These are phyloP conservation scores for Gliomastix tumulicola DNA, from an alignment of 2,329 filamentous ascomycete species.

Conservation along the genomic window DNA sequence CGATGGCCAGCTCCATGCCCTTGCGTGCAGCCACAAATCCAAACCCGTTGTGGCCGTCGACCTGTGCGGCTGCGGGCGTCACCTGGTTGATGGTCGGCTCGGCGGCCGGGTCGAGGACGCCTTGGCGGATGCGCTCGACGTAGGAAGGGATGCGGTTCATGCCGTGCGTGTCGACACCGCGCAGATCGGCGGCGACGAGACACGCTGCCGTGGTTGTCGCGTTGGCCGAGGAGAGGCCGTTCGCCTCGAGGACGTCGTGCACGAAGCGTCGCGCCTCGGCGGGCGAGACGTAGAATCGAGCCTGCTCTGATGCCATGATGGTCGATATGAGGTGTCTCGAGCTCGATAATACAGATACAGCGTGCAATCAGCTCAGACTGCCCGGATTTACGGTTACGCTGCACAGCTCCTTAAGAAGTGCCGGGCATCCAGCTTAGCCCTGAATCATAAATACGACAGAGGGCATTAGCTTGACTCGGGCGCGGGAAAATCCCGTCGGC, in stretches of 20 bases:
- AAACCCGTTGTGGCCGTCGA: conserved; percentile 65
- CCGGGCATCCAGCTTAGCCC: no score
- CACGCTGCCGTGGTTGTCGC: conserved; percentile 59
- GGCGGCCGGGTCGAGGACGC: conserved; percentile 57
- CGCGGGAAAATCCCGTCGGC: no score
- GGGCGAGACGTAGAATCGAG: conserved; percentile 25
- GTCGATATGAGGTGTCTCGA: no score
- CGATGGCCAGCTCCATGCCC: conserved; percentile 62
- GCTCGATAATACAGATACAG: no score
- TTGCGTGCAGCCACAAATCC: conserved; percentile 64
- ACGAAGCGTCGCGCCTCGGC: conserved; percentile 39
- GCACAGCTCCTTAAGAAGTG: no score
- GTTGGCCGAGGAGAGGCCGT: conserved; percentile 51
- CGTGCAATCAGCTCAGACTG: no score
- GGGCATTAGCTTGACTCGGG: no score
- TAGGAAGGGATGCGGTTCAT: conserved; percentile 75
- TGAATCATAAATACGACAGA: no score
- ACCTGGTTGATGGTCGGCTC: conserved; percentile 50
- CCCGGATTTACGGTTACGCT: no score
- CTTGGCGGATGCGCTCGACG: conserved; percentile 63
- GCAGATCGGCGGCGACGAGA: conserved; percentile 67
- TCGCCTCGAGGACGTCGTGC: conserved; percentile 47
- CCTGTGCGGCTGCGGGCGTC: conserved; percentile 65
- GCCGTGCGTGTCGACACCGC: conserved; percentile 72
- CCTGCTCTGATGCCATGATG: no score